Conservation (phyloP, 495 filamentous ascomycete genomes). For the Hyaloscypha finlandica region DNA sequence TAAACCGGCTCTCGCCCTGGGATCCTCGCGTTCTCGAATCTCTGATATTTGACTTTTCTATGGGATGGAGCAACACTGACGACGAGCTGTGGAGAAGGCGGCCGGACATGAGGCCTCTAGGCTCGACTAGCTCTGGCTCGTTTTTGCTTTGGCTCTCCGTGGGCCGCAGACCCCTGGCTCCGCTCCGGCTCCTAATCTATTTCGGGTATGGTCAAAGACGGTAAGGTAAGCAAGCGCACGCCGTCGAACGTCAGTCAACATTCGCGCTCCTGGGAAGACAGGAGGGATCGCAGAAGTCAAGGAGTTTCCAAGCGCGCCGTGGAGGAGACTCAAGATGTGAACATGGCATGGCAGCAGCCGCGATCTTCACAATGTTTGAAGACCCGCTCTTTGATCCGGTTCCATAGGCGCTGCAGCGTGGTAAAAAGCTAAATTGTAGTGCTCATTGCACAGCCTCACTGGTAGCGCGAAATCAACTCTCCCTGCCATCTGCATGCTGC, state of each 20-base stretch:
- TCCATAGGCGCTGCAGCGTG: neutral
- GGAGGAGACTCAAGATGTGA: neutral
- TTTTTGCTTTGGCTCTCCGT: neutral
- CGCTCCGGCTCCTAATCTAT: neutral
- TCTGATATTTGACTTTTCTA: neutral
- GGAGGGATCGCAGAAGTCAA: neutral
- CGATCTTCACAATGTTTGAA: neutral
- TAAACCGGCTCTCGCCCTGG: neutral
- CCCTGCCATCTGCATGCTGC: neutral
- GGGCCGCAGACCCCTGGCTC: neutral
- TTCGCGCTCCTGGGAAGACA: neutral
- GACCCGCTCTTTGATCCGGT: neutral
- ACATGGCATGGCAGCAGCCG: neutral
- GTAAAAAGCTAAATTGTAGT: neutral
- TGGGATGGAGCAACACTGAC: neutral
- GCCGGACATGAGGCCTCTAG: neutral
- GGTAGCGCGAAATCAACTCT: neutral
- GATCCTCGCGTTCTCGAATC: neutral
- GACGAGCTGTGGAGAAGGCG: neutral
- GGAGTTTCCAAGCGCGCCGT: neutral
- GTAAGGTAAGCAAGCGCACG: neutral
- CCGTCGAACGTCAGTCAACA: neutral
- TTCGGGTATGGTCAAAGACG: neutral
- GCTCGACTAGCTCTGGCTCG: too few species aligned
- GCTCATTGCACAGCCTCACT: slow-evolving; percentile 19